These are phyloP conservation scores for Coemansia sp. DNA, from an alignment of 192 early-diverging fungal species.

Conservation along the genomic window DNA sequence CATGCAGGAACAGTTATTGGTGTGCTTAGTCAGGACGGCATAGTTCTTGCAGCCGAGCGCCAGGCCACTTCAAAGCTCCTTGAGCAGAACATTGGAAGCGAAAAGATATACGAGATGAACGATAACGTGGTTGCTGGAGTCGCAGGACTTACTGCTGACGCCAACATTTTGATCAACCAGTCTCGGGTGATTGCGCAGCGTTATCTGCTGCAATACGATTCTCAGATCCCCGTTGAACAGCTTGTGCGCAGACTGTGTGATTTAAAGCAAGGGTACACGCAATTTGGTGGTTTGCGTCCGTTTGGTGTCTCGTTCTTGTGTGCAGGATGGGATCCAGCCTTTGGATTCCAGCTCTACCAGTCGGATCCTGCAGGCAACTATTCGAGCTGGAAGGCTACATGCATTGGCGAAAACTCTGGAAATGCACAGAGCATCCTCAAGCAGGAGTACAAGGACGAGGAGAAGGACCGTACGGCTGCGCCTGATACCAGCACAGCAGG, in stretches of 20 bases:
- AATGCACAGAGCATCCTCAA: constrained; percentile 92
- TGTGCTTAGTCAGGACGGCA: constrained; percentile 86
- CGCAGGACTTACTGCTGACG: constrained; percentile 94
- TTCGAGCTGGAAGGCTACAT: constrained; percentile 97
- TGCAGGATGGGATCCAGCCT: constrained; percentile 87
- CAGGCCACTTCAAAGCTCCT: constrained; percentile 91
- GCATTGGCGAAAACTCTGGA: constrained; percentile 93
- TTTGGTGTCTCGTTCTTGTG: constrained; percentile 98
- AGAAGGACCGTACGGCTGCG: constrained; percentile 9
- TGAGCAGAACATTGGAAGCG: constrained; percentile 78
- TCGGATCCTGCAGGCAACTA: constrained; percentile 99
- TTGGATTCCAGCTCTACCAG: constrained; percentile 96
- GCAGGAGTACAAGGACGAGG: constrained; percentile 94
- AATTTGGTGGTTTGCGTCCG: constrained; percentile 96
- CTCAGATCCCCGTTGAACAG: constrained; percentile 92
- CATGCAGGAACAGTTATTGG: constrained; percentile 95
- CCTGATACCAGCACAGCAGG: constrained; percentile 4
- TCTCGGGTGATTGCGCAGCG: constrained; percentile 82
- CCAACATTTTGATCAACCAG: constrained; percentile 93
- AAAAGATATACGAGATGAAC: constrained; percentile 97
- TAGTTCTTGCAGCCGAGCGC: constrained; percentile 96
- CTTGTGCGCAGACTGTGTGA: constrained; percentile 95
- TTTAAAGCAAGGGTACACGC: constrained; percentile 98
- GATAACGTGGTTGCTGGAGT: constrained; percentile 94
- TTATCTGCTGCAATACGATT: constrained; percentile 84